Conservation (phyloP, 2,329 filamentous ascomycete genomes). For the Aureobasidium pullulans region DNA sequence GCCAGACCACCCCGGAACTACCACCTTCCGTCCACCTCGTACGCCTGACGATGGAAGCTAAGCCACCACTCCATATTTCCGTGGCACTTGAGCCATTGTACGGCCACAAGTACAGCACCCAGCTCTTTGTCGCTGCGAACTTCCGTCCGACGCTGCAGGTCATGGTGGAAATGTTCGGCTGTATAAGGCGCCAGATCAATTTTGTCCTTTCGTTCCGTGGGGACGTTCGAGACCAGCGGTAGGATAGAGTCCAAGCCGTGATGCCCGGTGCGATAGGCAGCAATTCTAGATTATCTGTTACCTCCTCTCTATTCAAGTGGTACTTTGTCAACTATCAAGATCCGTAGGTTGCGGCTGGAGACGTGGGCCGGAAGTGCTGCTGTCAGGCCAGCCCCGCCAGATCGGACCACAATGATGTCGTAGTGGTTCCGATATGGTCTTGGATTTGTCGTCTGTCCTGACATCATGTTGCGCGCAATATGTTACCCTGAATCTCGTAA, state of each 20-base stretch:
- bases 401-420: slow-evolving; percentile 50
- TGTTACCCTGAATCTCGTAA: too few species aligned
- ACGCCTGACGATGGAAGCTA: slow-evolving; percentile 47
- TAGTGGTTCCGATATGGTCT: slow-evolving; percentile 10
- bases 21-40: slow-evolving; percentile 51
- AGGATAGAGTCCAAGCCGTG: slow-evolving; percentile 50
- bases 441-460: too few species aligned
- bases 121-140: slow-evolving; percentile 47
- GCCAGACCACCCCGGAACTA: slow-evolving; percentile 62
- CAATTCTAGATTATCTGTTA: slow-evolving; percentile 60
- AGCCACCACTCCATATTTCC: slow-evolving; percentile 45
- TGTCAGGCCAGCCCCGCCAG: slow-evolving; percentile 58
- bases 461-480: background rate
- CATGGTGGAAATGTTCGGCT: slow-evolving; percentile 44
- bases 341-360: slow-evolving; percentile 25
- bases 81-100: slow-evolving; percentile 28
- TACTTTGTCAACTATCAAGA: slow-evolving; percentile 55
- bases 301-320: slow-evolving; percentile 54
- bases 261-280: slow-evolving; percentile 54
- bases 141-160: slow-evolving; percentile 50
- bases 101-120: slow-evolving; percentile 40
- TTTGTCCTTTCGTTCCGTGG: slow-evolving; percentile 35
- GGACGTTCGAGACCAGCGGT: slow-evolving; percentile 55
- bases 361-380: slow-evolving; percentile 51
- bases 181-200: slow-evolving; percentile 56